Base-by-base conservation (phyloP, 108 stramenopile genomes). In the Cyclotella distinguenda region DNA sequence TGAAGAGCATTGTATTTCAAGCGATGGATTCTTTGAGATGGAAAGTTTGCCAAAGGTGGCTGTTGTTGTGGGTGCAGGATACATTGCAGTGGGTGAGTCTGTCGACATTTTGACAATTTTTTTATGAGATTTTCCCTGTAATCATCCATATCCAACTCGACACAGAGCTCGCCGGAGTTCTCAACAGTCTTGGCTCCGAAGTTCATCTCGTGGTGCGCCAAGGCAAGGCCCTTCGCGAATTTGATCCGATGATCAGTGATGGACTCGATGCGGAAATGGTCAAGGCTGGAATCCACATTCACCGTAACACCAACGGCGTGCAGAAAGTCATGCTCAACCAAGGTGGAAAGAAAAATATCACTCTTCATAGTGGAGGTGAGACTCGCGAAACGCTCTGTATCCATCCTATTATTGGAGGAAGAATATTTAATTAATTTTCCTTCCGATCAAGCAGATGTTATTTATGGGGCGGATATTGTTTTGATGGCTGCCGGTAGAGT, bases 41-140 rank as follows among this genome's bases (percentile, higher is more conserved):
- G 80, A 85, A 60, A 80, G 76, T 15, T 75, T 89, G 60, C 98
- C 98, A 6, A 44, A 80, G 44, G 82, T 84, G 50, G 92, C 86
- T 3, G 88, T 92, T 23, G 93, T 99, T 25, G 91, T 99, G 16
- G 98, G 98, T n/a, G 96, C 92, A 15, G 98, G 98, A 21, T 99
- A 97, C 79, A 97, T 97, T 70, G 98, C 94, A 23, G 94, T 97
- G 4, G 58, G 58, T 59, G 23, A 43, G 58, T n/a, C 16, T n/a
- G 10, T 26, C 27, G 19, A 10, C 6, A 34, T 36, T 43, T 11
- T 43, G 25, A 5, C 42, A n/a, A 5, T 18, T 19, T 19, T 19
- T 21, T 39, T 22, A 13, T 1, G 10, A 13, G 12, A 3, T 53
- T 16, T 21, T 2, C 11, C 51, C 15, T 53, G 51, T 27, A 13